Conservation (phyloP, 257 asterid species). For the Buddleja alternifolia region DNA sequence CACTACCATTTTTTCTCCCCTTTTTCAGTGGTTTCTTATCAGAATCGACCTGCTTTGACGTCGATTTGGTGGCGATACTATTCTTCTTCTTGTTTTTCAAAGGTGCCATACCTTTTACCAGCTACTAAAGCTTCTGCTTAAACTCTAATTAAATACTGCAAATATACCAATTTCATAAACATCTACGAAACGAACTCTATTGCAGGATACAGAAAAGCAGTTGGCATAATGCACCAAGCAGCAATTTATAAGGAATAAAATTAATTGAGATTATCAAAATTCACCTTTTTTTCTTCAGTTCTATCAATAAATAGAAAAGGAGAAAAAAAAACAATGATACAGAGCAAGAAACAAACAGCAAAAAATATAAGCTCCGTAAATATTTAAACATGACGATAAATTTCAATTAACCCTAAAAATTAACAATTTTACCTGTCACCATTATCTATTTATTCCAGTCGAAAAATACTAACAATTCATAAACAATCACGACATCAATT, state of each 20-base stretch:
- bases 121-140: conserved; percentile 20
- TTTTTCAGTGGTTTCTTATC: conserved; percentile 35
- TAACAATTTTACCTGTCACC: not conserved
- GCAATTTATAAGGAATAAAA: no score
- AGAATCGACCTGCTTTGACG: conserved; percentile 25
- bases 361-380: no score
- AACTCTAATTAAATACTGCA: conserved; percentile 27
- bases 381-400: no score
- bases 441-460: not conserved
- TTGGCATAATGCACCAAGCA: not conserved
- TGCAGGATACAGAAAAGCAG: conserved; percentile 18
- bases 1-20: conserved; percentile 26
- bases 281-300: not conserved
- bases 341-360: no score
- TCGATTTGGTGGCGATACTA: conserved; percentile 2
- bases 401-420: conserved; percentile 22
- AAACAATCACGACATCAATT: not conserved
- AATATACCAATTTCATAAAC: not conserved
- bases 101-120: conserved; percentile 46
- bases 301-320: not conserved
- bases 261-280: not conserved
- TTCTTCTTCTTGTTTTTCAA: conserved; percentile 35
- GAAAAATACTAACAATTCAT: not conserved
- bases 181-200: not conserved
- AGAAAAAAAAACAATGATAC: not conserved